Evolutionary conservation across 495 filamentous ascomycete genomes (phyloP).

Genomic region (Stereocaulon alpinum): DNA sequence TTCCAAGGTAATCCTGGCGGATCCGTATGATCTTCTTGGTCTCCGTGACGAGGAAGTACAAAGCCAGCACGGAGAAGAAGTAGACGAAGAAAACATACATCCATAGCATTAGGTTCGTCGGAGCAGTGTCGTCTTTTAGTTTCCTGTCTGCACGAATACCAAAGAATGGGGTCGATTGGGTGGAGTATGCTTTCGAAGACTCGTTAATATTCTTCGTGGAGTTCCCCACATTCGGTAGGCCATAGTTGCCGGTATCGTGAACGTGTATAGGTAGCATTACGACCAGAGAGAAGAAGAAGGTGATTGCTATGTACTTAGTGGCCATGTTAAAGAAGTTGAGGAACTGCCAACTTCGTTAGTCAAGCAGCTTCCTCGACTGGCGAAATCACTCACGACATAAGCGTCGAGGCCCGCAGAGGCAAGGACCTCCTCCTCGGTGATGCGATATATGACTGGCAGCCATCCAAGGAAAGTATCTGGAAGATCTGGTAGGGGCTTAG

Average conservation of each 20-base stretch:
- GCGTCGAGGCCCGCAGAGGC: conserved; percentile 89
- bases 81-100: conserved; percentile 88
- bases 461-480: conserved; percentile 86
- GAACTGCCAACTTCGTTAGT: conserved; percentile 45
- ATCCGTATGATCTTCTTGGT: conserved; percentile 74
- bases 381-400: conserved; percentile 60
- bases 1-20: conserved; percentile 84
- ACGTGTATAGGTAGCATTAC: conserved; percentile 82
- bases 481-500: conserved; percentile 69
- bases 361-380: neutral
- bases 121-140: neutral
- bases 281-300: conserved; percentile 67
- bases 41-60: conserved; percentile 75
- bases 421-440: conserved; percentile 82
- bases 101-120: conserved; percentile 58
- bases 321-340: conserved; percentile 91
- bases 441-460: conserved; percentile 79
- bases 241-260: conserved; percentile 45
- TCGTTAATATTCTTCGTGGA: conserved; percentile 17
- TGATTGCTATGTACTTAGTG: conserved; percentile 65
- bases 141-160: neutral
- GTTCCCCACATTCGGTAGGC: conserved; percentile 28
- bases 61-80: conserved; percentile 67
- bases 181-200: neutral
- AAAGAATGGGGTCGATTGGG: neutral